Percentiles rank a stretch among this genome's conserved stretches.
Conservation (phyloP, 306 rosid species). For the Rosa rugosa region DNA sequence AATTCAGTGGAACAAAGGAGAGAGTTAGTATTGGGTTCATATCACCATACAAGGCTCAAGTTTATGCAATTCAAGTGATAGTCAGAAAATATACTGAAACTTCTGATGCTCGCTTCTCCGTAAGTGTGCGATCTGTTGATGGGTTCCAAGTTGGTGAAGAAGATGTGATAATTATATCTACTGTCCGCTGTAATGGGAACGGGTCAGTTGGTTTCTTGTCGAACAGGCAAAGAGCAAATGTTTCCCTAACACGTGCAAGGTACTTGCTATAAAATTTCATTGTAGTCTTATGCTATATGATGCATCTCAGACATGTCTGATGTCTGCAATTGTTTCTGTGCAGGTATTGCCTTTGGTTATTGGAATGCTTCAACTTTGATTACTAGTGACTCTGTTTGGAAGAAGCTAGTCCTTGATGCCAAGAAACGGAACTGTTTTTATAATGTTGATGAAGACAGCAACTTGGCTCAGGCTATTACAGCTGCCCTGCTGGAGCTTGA, state of each 20-base stretch:
- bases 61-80: conserved; percentile 43
- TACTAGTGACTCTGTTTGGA: conserved; percentile 39
- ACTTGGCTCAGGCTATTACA: conserved; percentile 34
- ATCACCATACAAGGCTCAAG: conserved; percentile 65
- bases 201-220: conserved; percentile 58
- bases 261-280: conserved; percentile 12
- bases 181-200: conserved; percentile 38
- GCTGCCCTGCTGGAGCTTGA: conserved; percentile 29
- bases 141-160: conserved; percentile 77
- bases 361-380: conserved; percentile 44
- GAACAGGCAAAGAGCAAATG: conserved; percentile 50
- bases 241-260: conserved; percentile 65
- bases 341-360: conserved; percentile 54
- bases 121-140: conserved; percentile 57
- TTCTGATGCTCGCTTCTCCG: conserved; percentile 28
- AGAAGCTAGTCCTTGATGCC: conserved; percentile 40
- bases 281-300: not conserved
- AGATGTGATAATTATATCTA: conserved; percentile 52
- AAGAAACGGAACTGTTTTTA: conserved; percentile 37
- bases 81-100: conserved; percentile 22
- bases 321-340: not conserved
- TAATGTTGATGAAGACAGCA: conserved; percentile 45
- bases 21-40: conserved; percentile 60
- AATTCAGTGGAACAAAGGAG: conserved; percentile 27
- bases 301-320: not conserved